Conservation (phyloP, 202 grass and related monocot species). For the Hordeum pubiflorum region DNA sequence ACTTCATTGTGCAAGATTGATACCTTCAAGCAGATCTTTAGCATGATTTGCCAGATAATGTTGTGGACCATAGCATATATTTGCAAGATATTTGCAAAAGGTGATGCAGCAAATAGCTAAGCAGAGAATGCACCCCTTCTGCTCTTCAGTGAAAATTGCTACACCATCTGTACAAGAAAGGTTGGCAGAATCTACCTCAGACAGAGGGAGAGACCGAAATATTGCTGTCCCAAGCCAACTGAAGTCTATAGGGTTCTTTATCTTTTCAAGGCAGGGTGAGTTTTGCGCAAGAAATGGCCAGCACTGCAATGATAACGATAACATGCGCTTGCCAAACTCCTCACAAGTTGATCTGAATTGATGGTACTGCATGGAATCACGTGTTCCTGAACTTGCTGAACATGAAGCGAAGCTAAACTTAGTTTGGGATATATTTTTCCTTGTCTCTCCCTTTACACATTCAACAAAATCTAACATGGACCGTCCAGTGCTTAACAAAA, state of each 20-base stretch:
- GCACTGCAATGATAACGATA: constrained; percentile 37
- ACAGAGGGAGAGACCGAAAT: constrained; percentile 18
- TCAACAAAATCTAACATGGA: constrained; percentile 48
- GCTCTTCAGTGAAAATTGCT: constrained; percentile 12
- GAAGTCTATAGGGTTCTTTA: constrained; percentile 66
- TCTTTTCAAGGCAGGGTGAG: constrained; percentile 43
- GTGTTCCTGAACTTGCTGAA: constrained; percentile 21
- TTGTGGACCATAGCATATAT: constrained; percentile 57
- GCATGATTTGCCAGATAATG: constrained; percentile 44
- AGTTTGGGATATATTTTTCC: constrained; percentile 4
- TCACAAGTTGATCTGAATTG: constrained; percentile 50
- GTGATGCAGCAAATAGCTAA: constrained; percentile 58
- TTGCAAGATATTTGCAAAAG: constrained; percentile 64
- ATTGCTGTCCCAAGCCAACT: constrained; percentile 36
- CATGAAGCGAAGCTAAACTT: constrained; percentile 23
- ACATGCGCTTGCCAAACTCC: constrained; percentile 40
- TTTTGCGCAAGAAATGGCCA: constrained; percentile 64
- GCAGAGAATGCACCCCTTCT: constrained; percentile 33
- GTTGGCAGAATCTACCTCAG: constrained; percentile 15
- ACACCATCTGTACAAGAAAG: constrained; percentile 17
- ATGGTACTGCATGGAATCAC: constrained; percentile 15
- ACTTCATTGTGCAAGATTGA: constrained; percentile 12
- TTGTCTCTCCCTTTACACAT: constrained; percentile 16
- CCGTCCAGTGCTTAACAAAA: constrained; percentile 59
- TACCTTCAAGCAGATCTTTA: constrained; percentile 47